Base-by-base conservation (phyloP, 202 grass and related monocot genomes). In the Zizania palustris region DNA sequence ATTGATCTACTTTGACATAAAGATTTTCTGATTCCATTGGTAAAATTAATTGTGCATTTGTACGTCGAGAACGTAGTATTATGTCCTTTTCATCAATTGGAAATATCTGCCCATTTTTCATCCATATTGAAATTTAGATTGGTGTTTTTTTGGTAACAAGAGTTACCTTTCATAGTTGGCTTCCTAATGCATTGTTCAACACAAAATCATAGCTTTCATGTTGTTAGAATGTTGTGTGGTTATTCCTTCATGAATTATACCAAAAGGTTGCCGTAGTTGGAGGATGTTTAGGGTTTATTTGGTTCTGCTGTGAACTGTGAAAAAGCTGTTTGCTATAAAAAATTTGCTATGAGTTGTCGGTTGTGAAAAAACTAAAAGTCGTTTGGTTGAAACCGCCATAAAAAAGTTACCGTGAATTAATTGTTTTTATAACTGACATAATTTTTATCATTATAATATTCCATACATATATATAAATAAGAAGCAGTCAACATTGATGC, bases 131-230 rank as follows among this genome's bases (percentile, higher is more conserved):
- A 15, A 42, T 2, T 68, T 15, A 66, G 49, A 22, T 28, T 41
- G 28, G n/a, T 14, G 35, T 34, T 21, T n/a, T n/a, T 42, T 72
- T 54, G 13, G 38, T 43, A 64, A n/a, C 7, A 41, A 35, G 20
- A 60, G 5, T 51, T 81, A 19, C 64, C 58, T 43, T 54, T 16
- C 46, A 80, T 43, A 63, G 42, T 81, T 57, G 53, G 36, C 36
- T 61, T 71, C 15, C 34, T 67, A 18, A 41, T 60, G 33, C 12
- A 49, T 68, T 42, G 4, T 1, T 75, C 4, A 58, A 40, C 8
- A 65, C 33, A 28, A 28, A 28, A 28, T 28, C 2, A 28, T 28
- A 28, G 28, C 28, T 28, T 1, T 28, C 28, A 28, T 28, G 28
- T 4, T 16, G 0, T 42, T 75, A 67, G 19, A 50, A 9, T 48